Conservation (phyloP, 139 green algal genomes). For the Micractinium sp. region DNA sequence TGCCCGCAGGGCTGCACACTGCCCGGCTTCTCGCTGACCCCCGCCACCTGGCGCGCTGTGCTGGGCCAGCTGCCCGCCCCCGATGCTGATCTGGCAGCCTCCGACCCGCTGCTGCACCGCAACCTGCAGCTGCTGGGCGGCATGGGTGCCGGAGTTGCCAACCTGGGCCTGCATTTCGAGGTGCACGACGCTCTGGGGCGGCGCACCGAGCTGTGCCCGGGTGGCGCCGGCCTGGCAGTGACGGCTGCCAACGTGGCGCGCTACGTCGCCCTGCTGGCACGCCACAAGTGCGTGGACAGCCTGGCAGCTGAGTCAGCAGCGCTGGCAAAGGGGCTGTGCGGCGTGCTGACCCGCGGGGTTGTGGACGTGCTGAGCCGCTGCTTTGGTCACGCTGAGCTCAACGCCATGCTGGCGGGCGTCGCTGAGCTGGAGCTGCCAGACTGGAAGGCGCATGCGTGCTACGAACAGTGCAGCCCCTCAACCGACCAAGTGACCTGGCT, state of each 20-base stretch:
- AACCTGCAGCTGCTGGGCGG: conserved; percentile 8
- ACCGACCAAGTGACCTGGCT: conserved; percentile 38
- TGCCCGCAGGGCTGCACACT: conserved; percentile 32
- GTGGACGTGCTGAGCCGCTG: conserved; percentile 9
- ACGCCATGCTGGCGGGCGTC: conserved; percentile 30
- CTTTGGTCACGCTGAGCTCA: conserved; percentile 23
- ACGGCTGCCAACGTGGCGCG: not conserved
- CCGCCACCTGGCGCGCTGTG: conserved; percentile 28
- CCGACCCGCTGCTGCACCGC: conserved; percentile 12
- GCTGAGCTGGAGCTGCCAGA: conserved; percentile 19
- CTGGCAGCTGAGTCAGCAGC: not conserved
- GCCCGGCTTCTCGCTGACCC: conserved; percentile 30
- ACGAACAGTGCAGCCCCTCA: not conserved
- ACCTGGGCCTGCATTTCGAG: conserved; percentile 29
- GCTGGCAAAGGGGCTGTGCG: conserved; percentile 15
- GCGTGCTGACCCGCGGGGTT: not conserved
- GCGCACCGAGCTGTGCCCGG: not conserved
- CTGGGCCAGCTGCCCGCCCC: conserved; percentile 32
- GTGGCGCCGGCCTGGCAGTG: conserved; percentile 1
- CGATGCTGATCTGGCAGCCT: conserved; percentile 24
- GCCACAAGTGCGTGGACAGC: conserved; percentile 26
- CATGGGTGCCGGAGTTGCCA: not conserved
- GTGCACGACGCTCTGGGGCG: conserved; percentile 2
- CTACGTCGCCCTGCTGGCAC: conserved; percentile 18
- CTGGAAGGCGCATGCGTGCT: conserved; percentile 27